Base-by-base conservation (phyloP, 805 yeast genomes). In the Kockiozyma suomiensis region DNA sequence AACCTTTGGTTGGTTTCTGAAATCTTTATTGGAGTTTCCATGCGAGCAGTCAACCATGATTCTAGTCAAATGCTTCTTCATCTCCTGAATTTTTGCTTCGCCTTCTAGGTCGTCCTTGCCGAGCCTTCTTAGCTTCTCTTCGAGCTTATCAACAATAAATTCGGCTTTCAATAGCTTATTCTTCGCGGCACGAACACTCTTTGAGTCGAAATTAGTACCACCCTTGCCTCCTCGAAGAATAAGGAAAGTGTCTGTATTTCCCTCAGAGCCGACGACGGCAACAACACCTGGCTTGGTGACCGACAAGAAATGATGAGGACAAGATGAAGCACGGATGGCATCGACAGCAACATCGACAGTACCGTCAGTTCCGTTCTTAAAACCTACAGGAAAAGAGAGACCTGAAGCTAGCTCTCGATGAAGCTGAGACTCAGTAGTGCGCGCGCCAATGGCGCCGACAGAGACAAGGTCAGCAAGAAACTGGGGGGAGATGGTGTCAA, bases 361-460 rank as follows among this genome's bases (percentile, higher is more conserved):
- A 72, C 99, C 99, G 74, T 94, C 98, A 42, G 99, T 93, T 72
- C 98, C 98, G 73, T 93, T 93, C 75, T 93, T 93, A 86, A 93
- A 93, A 55, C 99, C 99, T 61, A 93, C 90, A 45, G 99, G 99
- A 90, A 94, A 93, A 2, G 97, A 89, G 49, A 94, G 79, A 33
- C 98, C 99, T 0, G 97, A 91, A 2, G 98, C 97, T 68, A 93
- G 82, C 76, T 93, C 99, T 75, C 99, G 86, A 76, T 93, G 99
- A 56, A 93, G 83, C 79, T 93, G 99, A 41, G 97, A 91, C 79
- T 93, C 99, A 41, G 99, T 93, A 48, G 99, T 93, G 81, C 99
- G 87, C 41, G 99, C 99, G 70, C 99, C 99, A 74, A 93, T 92
- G 50, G 99, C 99, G 71, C 99, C 99, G 55, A 94, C 84, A 26